phyloP scores from a whole-genome alignment of 345 rosid genomes.

The Dipteronia sinensis region DNA sequence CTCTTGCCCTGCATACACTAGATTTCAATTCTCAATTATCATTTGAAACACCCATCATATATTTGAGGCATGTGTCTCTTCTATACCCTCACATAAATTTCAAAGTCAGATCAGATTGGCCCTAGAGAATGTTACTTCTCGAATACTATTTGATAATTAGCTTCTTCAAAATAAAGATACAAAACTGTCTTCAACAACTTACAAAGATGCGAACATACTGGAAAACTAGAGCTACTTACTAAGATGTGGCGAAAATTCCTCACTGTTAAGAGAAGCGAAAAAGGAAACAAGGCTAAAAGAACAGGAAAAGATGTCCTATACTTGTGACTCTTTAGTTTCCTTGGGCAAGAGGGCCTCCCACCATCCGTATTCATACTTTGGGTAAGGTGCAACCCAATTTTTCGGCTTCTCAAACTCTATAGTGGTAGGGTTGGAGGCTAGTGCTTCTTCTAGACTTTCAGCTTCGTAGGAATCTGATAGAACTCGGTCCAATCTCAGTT shows the following conservation, averaged over 20 bases:
- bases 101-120: not conserved
- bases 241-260: slow-evolving; percentile 1
- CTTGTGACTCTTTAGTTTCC: slow-evolving; percentile 49
- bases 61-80: not conserved
- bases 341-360: slow-evolving; percentile 85
- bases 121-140: not conserved
- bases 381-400: slow-evolving; percentile 92
- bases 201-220: slow-evolving; percentile 10
- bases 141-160: not conserved
- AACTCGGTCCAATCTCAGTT: slow-evolving; percentile 92
- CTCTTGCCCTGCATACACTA: not conserved
- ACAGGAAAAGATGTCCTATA: slow-evolving; percentile 32
- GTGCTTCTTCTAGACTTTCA: slow-evolving; percentile 66
- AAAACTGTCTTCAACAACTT: not conserved
- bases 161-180: slow-evolving; percentile 10
- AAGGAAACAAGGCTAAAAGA: slow-evolving; percentile 17
- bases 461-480: slow-evolving; percentile 75
- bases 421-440: slow-evolving; percentile 69
- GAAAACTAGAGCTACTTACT: slow-evolving; percentile 3
- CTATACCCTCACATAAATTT: not conserved
- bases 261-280: not conserved
- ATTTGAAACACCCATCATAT: not conserved
- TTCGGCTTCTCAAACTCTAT: slow-evolving; percentile 78
- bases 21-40: not conserved
- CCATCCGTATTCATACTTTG: slow-evolving; percentile 92